A percentile compares a stretch with the other conserved stretches of the same genome.
Conservation (phyloP, 805 yeast genomes). For the Metschnikowia henanensis region DNA sequence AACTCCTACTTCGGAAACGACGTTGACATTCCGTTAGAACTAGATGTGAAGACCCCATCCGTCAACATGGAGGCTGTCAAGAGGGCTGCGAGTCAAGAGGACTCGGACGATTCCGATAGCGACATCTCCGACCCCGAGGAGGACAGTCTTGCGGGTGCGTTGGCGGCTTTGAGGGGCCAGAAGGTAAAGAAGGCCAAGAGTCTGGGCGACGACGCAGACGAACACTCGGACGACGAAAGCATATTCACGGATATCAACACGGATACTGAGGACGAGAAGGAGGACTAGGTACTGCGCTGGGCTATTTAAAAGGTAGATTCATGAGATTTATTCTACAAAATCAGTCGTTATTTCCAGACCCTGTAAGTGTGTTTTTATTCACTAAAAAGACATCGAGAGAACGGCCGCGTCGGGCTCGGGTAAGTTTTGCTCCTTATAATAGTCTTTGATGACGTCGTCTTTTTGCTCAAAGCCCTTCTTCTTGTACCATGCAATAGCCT, state of each 20-base stretch:
- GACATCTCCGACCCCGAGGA: slow-evolving; percentile 72
- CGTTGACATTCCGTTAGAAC: slow-evolving; percentile 63
- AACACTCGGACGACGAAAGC: slow-evolving; percentile 39
- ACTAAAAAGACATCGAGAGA: slow-evolving; percentile 30
- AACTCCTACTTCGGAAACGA: slow-evolving; percentile 83
- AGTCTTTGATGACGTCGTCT: slow-evolving; percentile 40
- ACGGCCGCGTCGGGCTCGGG: slow-evolving; percentile 49
- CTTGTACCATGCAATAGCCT: slow-evolving; percentile 51
- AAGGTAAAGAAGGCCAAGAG: slow-evolving; percentile 42
- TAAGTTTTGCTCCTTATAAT: slow-evolving; percentile 48
- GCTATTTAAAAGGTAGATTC: slow-evolving; percentile 1
- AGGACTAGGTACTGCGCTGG: slow-evolving; percentile 20
- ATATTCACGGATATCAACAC: slow-evolving; percentile 46
- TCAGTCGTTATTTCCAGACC: background rate
- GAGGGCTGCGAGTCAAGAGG: slow-evolving; percentile 31
- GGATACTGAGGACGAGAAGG: slow-evolving; percentile 41
- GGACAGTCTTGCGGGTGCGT: slow-evolving; percentile 72
- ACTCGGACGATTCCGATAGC: slow-evolving; percentile 43
- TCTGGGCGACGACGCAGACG: slow-evolving; percentile 40
- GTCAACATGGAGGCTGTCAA: slow-evolving; percentile 20
- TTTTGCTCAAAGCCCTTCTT: slow-evolving; percentile 46
- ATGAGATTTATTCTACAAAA: background rate
- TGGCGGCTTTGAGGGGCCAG: slow-evolving; percentile 68
- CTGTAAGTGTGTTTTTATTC: background rate
- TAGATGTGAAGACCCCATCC: slow-evolving; percentile 64